Evolutionary conservation across 129 eudicot species (phyloP).

Genomic region (Solidago caesia): DNA sequence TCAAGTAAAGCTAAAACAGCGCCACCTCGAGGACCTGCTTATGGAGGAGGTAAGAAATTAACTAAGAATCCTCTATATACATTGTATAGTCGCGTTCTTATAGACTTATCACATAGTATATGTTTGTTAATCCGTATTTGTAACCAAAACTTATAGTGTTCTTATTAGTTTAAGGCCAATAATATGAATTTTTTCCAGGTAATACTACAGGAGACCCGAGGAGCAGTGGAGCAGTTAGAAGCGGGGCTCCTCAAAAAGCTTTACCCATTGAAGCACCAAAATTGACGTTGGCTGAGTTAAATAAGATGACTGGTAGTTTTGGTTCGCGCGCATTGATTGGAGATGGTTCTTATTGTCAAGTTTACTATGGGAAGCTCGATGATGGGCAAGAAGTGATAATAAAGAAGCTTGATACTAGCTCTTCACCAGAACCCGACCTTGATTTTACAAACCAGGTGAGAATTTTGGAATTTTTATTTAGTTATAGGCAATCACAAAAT

Average conservation of each 20-base stretch:
- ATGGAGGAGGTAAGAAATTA: slow-evolving; percentile 41
- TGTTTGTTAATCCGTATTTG: not conserved
- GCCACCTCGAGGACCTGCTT: slow-evolving; percentile 50
- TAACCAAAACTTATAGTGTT: not conserved
- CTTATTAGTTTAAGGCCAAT: not conserved
- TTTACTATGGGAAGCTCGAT: slow-evolving; percentile 46
- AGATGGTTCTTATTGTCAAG: slow-evolving; percentile 68
- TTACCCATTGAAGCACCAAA: slow-evolving; percentile 53
- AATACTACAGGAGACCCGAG: slow-evolving; percentile 65
- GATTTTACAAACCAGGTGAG: slow-evolving; percentile 55
- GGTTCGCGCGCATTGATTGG: slow-evolving; percentile 51
- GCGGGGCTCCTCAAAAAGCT: slow-evolving; percentile 37
- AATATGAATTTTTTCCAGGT: slow-evolving; percentile 36
- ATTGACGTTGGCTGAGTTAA: slow-evolving; percentile 47
- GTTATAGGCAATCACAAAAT: not conserved
- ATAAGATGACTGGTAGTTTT: slow-evolving; percentile 43
- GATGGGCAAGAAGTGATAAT: slow-evolving; percentile 42
- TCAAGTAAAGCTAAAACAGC: slow-evolving; percentile 49
- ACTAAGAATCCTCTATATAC: slow-evolving; percentile 5
- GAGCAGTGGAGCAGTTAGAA: slow-evolving; percentile 30
- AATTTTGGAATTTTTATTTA: not conserved
- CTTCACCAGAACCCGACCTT: slow-evolving; percentile 45
- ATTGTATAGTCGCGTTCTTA: not conserved
- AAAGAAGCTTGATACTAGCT: slow-evolving; percentile 54
- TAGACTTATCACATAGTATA: not conserved